phyloP scores from a whole-genome alignment of 306 rosid genomes.

The Hylodesmum podocarpum region DNA sequence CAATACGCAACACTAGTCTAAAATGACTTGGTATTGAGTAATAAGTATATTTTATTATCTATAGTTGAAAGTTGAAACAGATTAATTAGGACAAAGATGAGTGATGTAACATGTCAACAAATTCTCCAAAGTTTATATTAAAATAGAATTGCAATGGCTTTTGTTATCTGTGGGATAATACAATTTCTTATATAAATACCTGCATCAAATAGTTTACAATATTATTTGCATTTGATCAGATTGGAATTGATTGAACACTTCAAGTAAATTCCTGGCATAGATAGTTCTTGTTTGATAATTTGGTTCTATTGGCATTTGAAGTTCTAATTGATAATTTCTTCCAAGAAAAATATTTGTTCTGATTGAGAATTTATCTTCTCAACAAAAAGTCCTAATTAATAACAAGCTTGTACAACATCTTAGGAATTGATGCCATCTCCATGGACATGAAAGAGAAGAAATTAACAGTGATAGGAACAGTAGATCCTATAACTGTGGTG shows the following conservation, averaged over 20 bases:
- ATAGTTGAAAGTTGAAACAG: background rate
- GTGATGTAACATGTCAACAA: slow-evolving; percentile 1
- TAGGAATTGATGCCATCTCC: slow-evolving; percentile 85
- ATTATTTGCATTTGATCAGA: background rate
- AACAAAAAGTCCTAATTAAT: background rate
- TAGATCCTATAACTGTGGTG: slow-evolving; percentile 81
- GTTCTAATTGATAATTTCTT: background rate
- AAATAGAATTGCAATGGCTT: background rate
- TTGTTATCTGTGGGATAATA: background rate
- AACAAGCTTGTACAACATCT: slow-evolving; percentile 7
- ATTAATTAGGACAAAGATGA: background rate
- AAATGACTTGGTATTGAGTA: background rate
- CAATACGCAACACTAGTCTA: background rate
- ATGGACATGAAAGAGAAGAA: slow-evolving; percentile 90
- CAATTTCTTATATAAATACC: background rate
- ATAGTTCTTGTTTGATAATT: background rate
- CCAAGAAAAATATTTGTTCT: background rate
- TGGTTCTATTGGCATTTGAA: background rate
- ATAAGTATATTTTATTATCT: background rate
- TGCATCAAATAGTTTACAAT: background rate
- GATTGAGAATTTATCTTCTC: background rate
- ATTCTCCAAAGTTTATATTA: background rate
- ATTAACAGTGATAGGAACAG: slow-evolving; percentile 80
- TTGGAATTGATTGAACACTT: background rate
- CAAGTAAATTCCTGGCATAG: background rate